Evolutionary conservation across 2,329 filamentous ascomycete species (phyloP), one percentile per base, ranked within the genome.

Genomic region (Epichloe scottii): DNA sequence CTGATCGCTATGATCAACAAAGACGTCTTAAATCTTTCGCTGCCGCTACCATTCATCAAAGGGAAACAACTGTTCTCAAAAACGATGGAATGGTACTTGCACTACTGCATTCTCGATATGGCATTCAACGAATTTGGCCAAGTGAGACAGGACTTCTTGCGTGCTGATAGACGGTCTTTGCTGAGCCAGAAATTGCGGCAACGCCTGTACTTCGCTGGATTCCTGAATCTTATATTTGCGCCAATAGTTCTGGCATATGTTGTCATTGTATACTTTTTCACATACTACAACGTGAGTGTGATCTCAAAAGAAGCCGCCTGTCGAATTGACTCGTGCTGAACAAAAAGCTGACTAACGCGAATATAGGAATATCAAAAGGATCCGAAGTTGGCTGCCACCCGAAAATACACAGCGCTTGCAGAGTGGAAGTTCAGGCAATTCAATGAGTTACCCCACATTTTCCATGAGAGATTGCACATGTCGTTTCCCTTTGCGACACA

Each of bases 371-470:
- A 95, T 63, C 89, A 95, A 68, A 94, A 90, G 62, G 95, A 96
- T 55, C 91, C 88, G 0, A 84, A 89, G 55, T 79, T 95, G 38
- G 86, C 87, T n/a, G 85, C 89, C 8, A 66, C 67, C 15, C 82
- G 93, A 40, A 84, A 89, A 57, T 98, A 96, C 63, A 97, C 91
- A 0, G 87, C 89, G 1, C 78, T 95, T 48, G 93, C 93, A 0
- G 87, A 95, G 64, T 98, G 93, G 93, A 97, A 96, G 61, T 96
- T 98, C 56, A 84, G 93, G 46, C 91, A 97, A 65, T 98, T 97
- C 75, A 98, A 98, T 61, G 93, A 98, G 66, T 76, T 98, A 1
- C 85, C 85, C 51, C 93, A 98, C 66, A 76, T 97, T 2, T 98
- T 97, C 60, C 80, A 89, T 54, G 87, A 91, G 56, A 82, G 93